phyloP scores from a whole-genome alignment of 371 early-diverging fungal species.

The Cladochytrium tenue region DNA sequence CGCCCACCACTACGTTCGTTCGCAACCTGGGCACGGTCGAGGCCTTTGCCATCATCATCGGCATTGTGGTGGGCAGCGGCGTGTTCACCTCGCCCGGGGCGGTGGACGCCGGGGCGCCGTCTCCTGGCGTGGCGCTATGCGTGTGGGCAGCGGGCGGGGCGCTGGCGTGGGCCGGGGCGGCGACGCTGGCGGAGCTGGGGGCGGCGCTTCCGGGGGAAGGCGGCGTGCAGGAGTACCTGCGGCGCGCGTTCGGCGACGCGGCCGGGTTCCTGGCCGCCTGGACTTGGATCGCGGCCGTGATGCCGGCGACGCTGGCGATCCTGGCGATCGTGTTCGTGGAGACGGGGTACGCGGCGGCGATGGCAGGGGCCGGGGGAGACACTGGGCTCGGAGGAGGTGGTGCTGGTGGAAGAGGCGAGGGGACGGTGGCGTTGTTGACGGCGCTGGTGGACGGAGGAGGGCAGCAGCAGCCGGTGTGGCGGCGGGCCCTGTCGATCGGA shows the following conservation, averaged over 20 bases:
- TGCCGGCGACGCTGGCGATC: conserved; percentile 75
- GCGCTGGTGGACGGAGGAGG: neutral
- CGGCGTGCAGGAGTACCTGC: conserved; percentile 79
- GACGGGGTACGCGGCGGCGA: conserved; percentile 69
- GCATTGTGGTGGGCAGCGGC: too few relatives aligned
- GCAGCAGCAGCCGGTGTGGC: neutral
- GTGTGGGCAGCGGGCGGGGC: too few relatives aligned
- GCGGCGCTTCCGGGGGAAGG: conserved; percentile 81
- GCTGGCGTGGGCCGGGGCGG: too few relatives aligned
- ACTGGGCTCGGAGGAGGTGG: too few relatives aligned
- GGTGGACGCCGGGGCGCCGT: too few relatives aligned
- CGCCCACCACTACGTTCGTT: too few relatives aligned
- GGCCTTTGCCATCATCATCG: too few relatives aligned
- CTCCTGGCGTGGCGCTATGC: too few relatives aligned
- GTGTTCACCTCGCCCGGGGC: too few relatives aligned
- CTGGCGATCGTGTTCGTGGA: conserved; percentile 78
- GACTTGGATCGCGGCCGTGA: conserved; percentile 61
- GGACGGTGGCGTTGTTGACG: neutral
- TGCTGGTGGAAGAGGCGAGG: too few relatives aligned
- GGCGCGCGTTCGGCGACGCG: conserved; percentile 70
- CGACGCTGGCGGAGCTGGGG: conserved; percentile 86
- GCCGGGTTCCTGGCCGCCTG: conserved; percentile 82
- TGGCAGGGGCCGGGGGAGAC: conserved; percentile 24
- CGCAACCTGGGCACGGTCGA: too few relatives aligned
- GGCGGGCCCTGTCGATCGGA: neutral